These are phyloP conservation scores for Chlorella sp. DNA, from an alignment of 139 green algal genomes.

Conservation along the genomic window DNA sequence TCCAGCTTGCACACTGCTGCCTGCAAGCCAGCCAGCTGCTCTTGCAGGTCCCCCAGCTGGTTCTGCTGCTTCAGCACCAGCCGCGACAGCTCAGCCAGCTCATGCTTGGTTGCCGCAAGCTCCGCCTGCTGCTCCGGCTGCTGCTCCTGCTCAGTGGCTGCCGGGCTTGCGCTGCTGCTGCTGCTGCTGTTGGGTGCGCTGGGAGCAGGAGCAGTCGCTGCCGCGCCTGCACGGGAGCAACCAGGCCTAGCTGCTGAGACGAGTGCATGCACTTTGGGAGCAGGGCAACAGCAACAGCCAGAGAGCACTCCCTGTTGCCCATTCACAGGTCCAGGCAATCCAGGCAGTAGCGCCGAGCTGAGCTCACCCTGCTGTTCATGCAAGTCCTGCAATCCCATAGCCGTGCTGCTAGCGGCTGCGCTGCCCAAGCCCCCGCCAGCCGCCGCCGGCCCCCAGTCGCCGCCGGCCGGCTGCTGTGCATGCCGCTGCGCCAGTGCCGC, in stretches of 20 bases:
- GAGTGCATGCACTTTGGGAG: too few species aligned
- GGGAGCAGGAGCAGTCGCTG: not conserved
- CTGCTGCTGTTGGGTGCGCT: not conserved
- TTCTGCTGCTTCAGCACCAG: conserved; percentile 40
- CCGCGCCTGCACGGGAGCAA: too few species aligned
- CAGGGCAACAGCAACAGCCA: too few species aligned
- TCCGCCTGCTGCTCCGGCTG: not conserved
- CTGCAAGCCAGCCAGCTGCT: conserved; percentile 8
- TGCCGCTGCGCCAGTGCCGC: not conserved
- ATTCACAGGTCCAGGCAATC: too few species aligned
- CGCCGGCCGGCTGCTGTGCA: not conserved
- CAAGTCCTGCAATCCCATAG: not conserved
- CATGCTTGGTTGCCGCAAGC: not conserved
- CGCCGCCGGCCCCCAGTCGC: too few species aligned
- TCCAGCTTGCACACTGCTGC: conserved; percentile 12
- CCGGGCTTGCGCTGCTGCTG: not conserved
- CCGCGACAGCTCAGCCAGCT: conserved; percentile 14
- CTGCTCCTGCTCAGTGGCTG: not conserved
- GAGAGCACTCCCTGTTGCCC: too few species aligned
- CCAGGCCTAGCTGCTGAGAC: too few species aligned
- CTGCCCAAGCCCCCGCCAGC: too few species aligned
- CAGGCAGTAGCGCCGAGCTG: too few species aligned
- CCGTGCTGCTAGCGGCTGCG: too few species aligned
- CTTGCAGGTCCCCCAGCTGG: conserved; percentile 15
- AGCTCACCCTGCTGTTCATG: not conserved